These are phyloP conservation scores for Botryococcus braunii DNA, from an alignment of 163 green algal genomes.

Conservation along the genomic window DNA sequence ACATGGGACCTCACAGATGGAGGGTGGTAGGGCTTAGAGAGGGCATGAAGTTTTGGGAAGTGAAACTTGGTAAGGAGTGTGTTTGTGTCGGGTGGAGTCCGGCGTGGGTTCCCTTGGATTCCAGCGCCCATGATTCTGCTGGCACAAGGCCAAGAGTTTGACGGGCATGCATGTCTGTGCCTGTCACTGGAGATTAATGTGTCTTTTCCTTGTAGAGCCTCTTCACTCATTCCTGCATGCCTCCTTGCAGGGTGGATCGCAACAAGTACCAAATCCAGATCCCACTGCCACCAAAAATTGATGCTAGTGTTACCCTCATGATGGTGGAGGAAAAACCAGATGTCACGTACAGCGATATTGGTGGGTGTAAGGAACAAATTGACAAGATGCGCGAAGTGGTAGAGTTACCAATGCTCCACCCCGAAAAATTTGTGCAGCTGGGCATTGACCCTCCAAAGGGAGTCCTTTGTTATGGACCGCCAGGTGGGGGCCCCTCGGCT, in stretches of 20 bases:
- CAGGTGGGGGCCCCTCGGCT: constrained; percentile 63
- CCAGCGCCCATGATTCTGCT: no score
- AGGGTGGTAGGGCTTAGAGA: no score
- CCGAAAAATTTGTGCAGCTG: constrained; percentile 97
- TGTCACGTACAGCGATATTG: constrained; percentile 68
- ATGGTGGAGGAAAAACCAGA: constrained; percentile 99
- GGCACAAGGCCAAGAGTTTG: no score
- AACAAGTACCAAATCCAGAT: constrained; percentile 97
- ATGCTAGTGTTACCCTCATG: constrained; percentile 99
- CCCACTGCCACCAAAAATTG: constrained; percentile 96
- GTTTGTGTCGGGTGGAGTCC: no score
- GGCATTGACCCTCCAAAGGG: constrained; percentile 99
- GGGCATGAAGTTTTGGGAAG: no score
- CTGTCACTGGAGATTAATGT: no score
- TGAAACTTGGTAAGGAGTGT: no score
- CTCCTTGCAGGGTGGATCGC: constrained; percentile 55
- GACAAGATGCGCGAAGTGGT: constrained; percentile 49
- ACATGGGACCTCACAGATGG: no score
- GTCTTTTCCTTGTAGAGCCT: no score
- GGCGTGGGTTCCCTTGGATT: no score
- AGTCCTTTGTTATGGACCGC: constrained; percentile 87
- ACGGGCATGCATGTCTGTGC: no score
- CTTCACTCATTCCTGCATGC: no score
- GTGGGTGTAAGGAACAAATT: constrained; percentile 25
- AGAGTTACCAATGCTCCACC: constrained; percentile 96